Percentiles rank a stretch among this genome's conserved stretches.
Conservation (phyloP, 208 protist species). For the Leishmania lainsoni region DNA sequence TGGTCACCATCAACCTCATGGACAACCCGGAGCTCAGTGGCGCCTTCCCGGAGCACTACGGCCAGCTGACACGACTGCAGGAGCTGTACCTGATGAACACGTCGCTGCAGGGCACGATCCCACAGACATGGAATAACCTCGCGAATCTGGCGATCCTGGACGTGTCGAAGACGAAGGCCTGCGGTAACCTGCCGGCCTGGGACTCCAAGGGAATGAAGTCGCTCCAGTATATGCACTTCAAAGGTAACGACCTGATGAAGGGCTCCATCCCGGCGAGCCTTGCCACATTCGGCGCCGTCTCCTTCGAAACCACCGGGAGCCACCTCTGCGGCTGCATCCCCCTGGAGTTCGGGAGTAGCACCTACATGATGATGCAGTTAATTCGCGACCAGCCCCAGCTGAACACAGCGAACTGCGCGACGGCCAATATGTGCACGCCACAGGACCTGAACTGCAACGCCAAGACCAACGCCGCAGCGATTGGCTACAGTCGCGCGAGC, state of each 20-base stretch:
- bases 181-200: conserved; percentile 42
- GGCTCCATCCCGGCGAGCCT: conserved; percentile 36
- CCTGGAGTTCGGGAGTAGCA: conserved; percentile 12
- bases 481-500: neutral
- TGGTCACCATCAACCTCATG: conserved; percentile 37
- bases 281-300: conserved; percentile 21
- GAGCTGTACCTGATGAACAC: conserved; percentile 34
- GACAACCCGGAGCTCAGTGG: conserved; percentile 26
- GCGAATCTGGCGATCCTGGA: conserved; percentile 24
- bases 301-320: conserved; percentile 26
- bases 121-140: conserved; percentile 41
- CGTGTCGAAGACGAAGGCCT: conserved; percentile 43
- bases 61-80: conserved; percentile 25
- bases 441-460: conserved; percentile 13
- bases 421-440: conserved; percentile 19
- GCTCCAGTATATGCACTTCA: conserved; percentile 30
- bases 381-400: conserved; percentile 18
- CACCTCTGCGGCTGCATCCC: conserved; percentile 42
- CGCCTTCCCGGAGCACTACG: conserved; percentile 36
- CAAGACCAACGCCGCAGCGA: conserved; percentile 5
- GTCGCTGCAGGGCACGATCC: conserved; percentile 34
- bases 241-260: conserved; percentile 25
- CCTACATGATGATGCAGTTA: conserved; percentile 15
- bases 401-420: conserved; percentile 16
- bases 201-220: conserved; percentile 20